Conservation (phyloP, 140 eudicot species). For the Bidens hawaiensis region DNA sequence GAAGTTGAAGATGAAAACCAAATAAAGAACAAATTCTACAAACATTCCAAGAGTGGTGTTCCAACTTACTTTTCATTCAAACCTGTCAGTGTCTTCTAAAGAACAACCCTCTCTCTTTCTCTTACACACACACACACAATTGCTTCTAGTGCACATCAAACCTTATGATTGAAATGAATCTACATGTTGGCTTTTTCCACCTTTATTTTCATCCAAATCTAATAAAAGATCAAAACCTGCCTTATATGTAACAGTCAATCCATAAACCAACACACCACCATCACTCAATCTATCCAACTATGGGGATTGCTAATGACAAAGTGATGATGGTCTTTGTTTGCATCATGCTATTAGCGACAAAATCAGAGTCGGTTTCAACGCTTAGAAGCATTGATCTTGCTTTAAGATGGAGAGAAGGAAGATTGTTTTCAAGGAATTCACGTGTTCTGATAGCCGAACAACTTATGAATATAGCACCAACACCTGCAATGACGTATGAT, state of each 20-base stretch:
- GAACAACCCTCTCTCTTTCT: slow-evolving; percentile 47
- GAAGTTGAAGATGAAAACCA: slow-evolving; percentile 40
- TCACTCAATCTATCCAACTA: slow-evolving; percentile 15
- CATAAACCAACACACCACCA: slow-evolving; percentile 24
- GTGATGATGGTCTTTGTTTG: slow-evolving; percentile 36
- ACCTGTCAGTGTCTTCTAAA: slow-evolving; percentile 71
- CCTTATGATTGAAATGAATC: slow-evolving; percentile 65
- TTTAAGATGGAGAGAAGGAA: slow-evolving; percentile 40
- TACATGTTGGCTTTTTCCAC: slow-evolving; percentile 38
- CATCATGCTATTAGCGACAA: slow-evolving; percentile 41
- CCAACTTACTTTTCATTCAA: slow-evolving; percentile 60
- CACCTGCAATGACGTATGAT: slow-evolving; percentile 56
- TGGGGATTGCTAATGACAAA: slow-evolving; percentile 40
- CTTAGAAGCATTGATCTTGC: slow-evolving; percentile 53
- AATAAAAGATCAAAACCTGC: slow-evolving; percentile 33
- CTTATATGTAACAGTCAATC: slow-evolving; percentile 42
- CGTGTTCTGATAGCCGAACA: slow-evolving; percentile 38
- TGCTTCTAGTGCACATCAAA: slow-evolving; percentile 36
- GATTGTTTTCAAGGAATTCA: slow-evolving; percentile 33
- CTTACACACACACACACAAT: slow-evolving; percentile 2
- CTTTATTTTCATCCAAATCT: slow-evolving; percentile 57
- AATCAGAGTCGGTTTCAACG: slow-evolving; percentile 42
- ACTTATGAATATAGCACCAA: slow-evolving; percentile 47
- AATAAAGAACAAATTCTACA: slow-evolving; percentile 52
- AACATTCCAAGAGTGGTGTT: slow-evolving; percentile 53